Conservation (phyloP, 345 rosid species). For the Limnanthes douglasii region DNA sequence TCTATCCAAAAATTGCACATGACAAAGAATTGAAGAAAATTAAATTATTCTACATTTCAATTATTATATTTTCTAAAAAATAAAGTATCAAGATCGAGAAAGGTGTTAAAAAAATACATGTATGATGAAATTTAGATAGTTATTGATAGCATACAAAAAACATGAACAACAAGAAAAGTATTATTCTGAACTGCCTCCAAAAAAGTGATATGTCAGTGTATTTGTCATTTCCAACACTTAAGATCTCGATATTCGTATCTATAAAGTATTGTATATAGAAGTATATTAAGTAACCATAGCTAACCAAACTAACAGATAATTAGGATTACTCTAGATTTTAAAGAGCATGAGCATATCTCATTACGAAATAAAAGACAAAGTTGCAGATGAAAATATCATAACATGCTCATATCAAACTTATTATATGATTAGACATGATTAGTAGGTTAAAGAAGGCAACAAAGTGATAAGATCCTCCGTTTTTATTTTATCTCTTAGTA, state of each 20-base stretch:
- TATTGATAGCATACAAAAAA: slow-evolving; percentile 76
- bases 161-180: slow-evolving; percentile 91
- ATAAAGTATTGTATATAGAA: background rate
- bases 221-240: slow-evolving; percentile 3
- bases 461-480: too few species aligned
- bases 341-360: too few species aligned
- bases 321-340: slow-evolving; percentile 5
- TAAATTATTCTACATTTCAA: background rate
- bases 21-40: background rate
- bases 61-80: background rate
- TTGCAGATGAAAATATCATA: too few species aligned
- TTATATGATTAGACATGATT: too few species aligned
- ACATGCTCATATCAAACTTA: too few species aligned
- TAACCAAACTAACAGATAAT: slow-evolving; percentile 3
- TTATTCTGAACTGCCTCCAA: slow-evolving; percentile 94
- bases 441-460: too few species aligned
- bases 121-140: slow-evolving; percentile 90
- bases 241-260: slow-evolving; percentile 1
- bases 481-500: too few species aligned
- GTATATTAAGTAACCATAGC: background rate
- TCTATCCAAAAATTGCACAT: slow-evolving; percentile 5
- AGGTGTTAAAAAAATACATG: slow-evolving; percentile 39
- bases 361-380: too few species aligned
- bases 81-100: slow-evolving; percentile 2
- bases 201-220: slow-evolving; percentile 4